Base-by-base conservation (phyloP, 768 basidiomycete species). In the Chalciporus pseudorubinellus region DNA sequence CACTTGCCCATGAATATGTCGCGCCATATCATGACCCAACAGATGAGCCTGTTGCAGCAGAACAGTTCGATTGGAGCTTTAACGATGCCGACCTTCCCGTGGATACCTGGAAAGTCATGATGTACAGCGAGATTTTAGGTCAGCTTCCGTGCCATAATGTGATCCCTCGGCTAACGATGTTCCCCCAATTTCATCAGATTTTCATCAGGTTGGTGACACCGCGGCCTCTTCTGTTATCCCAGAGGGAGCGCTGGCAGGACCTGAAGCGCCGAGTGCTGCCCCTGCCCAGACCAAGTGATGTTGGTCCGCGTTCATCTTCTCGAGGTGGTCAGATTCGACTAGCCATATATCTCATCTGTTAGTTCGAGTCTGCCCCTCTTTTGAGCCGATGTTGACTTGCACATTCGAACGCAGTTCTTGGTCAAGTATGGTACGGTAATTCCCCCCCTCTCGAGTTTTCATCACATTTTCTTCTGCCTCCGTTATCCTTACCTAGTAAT, bases 41-140 rank as follows among this genome's bases (percentile, higher is more conserved):
- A 3, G 97, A 99, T 67, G 97, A 99, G 67, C 97, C 97, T 9
- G 85, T 87, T 18, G 92, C 97, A 12, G 83, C 77, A 16, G 94
- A 98, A 67, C 87, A 89, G 65, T 99, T 99, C 63, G 97, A 99
- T 71, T 99, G 97, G 97, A 90, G 87, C 63, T 99, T 99, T 82
- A 99, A 99, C 70, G 97, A 99, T 58, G 97, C 97, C 18, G 97
- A 99, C 69, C 77, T 99, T 40, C 97, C 97, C 0, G 90, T 98
- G 11, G 97, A 99, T 64, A 95, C 92, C 1, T 99, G 97, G 97
- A 98, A 98, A 74, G 95, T 97, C 66, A 99, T 99, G 97, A 99
- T 99, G 95, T 98, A 98, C 77, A 89, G 87, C 62, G 95, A 99
- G 72, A 98, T 98, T 57, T 77, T 98, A 12, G 93, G 94, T 93